Evolutionary conservation across 2,329 filamentous ascomycete species (phyloP), one percentile per base, ranked within the genome.

Genomic region (Periconia macrospinosa): DNA sequence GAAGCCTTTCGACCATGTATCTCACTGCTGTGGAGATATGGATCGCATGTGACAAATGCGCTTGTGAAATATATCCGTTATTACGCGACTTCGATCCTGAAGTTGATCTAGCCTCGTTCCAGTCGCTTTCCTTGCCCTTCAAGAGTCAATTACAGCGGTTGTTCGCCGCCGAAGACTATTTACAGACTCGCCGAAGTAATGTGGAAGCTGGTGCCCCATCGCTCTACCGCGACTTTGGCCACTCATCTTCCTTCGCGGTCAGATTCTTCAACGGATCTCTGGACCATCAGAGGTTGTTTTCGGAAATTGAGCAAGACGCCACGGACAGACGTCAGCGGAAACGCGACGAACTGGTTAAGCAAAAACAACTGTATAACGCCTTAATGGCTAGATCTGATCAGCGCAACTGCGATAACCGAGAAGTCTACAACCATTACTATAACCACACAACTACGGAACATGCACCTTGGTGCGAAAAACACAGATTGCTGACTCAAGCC

Each of bases 21-120:
- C 73, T 88, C 0, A 83, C 79, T 0, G 59, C 82, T 0, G 58
- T 85, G 2, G 83, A 87, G 49, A 64, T 88, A 0, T 88, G 85
- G 86, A 63, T 83, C 7, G 81, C 80, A 0, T 78, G 80, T 33
- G 85, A 88, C 55, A 79, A 72, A 47, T 71, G 74, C 1, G 78
- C 79, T 0, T 69, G 75, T 1, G 13, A 50, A 1, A 52, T 69
- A 0, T 71, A 75, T n/a, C 70, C 76, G 0, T 55, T 83, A 6
- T 60, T 87, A 0, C 7, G 6, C 0, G 65, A 82, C 0, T 87
- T 83, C 55, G 63, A 75, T 7, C 74, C 79, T 0, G 77, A 77
- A 5, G 63, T 87, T 0, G 74, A 76, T 0, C 11, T 48, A 0
- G 41, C 58, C 0, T 50, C 81, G 0, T 72, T 83, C 2, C 68